A percentile compares a stretch with the other conserved stretches of the same genome.
phyloP scores from a whole-genome alignment of 2,329 filamentous ascomycete species.

The Colletotrichum euphorbiae region DNA sequence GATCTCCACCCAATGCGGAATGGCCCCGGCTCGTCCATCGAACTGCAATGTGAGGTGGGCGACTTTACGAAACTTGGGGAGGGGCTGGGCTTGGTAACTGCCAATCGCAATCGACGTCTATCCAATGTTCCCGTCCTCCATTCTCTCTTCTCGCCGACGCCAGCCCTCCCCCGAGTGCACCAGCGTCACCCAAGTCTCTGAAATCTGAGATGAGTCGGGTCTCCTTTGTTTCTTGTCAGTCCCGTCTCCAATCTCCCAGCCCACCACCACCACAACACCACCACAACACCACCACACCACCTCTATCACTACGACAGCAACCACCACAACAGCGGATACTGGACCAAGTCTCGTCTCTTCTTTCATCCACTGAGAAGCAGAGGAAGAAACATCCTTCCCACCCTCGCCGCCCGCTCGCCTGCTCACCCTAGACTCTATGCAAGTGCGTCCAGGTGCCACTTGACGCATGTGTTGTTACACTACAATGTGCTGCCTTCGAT shows the following conservation, averaged over 20 bases:
- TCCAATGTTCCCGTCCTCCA: background rate
- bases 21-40: constrained; percentile 17
- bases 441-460: constrained; percentile 48
- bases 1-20: background rate
- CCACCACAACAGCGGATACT: background rate
- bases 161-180: background rate
- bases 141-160: background rate
- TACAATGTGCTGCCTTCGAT: constrained; percentile 45
- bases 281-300: background rate
- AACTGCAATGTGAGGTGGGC: too few species aligned
- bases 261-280: background rate
- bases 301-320: background rate
- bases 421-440: constrained; percentile 28
- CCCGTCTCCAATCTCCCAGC: background rate
- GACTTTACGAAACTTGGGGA: constrained; percentile 32
- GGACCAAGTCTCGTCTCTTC: background rate
- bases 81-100: constrained; percentile 26
- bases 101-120: background rate
- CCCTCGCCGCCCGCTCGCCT: constrained; percentile 19
- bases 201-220: constrained; percentile 22
- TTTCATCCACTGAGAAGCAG: background rate
- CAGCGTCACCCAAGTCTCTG: constrained; percentile 13
- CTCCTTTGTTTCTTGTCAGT: constrained; percentile 31
- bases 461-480: constrained; percentile 54
- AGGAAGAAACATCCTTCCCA: constrained; percentile 7